Percentiles rank a stretch among this genome's conserved stretches.
phyloP scores from a whole-genome alignment of 2,329 filamentous ascomycete genomes.

The Colletotrichum sp. region DNA sequence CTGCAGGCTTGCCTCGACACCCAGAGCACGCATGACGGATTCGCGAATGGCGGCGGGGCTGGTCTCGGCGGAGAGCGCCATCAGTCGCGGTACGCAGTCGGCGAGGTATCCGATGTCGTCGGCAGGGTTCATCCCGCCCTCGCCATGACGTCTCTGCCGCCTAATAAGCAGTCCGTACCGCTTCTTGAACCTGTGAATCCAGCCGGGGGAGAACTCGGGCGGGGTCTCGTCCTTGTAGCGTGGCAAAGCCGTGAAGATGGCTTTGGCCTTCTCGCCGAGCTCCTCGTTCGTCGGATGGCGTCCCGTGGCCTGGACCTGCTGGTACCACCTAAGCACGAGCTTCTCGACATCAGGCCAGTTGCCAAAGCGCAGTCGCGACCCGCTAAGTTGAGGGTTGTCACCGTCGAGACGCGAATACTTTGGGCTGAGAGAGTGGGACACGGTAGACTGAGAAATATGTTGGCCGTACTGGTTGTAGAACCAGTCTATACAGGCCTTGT shows the following conservation, averaged over 20 bases:
- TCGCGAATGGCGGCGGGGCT: conserved; percentile 66
- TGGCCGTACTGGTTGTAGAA: conserved; percentile 63
- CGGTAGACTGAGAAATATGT: conserved; percentile 67
- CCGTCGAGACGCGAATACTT: conserved; percentile 67
- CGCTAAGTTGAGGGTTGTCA: conserved; percentile 64
- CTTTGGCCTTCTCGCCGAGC: conserved; percentile 65
- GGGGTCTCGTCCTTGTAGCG: conserved; percentile 65
- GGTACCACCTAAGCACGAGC: conserved; percentile 61
- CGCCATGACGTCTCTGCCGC: conserved; percentile 59
- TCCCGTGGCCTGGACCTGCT: conserved; percentile 55
- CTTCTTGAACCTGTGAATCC: conserved; percentile 71
- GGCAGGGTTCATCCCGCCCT: conserved; percentile 50
- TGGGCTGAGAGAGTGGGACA: conserved; percentile 65
- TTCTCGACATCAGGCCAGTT: conserved; percentile 70
- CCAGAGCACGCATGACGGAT: conserved; percentile 58
- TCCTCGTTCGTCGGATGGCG: conserved; percentile 68
- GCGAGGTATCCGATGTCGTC: conserved; percentile 65
- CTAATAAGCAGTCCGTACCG: conserved; percentile 63
- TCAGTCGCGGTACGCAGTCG: conserved; percentile 64
- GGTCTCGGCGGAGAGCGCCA: conserved; percentile 62
- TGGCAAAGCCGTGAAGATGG: conserved; percentile 62
- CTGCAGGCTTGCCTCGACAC: conserved; percentile 58
- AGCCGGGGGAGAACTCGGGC: conserved; percentile 67
- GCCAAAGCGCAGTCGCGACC: conserved; percentile 65
- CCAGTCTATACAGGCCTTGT: conserved; percentile 69